Base-by-base conservation (phyloP, 2,329 filamentous ascomycete genomes). In the Dothidotthia symphoricarpi region DNA sequence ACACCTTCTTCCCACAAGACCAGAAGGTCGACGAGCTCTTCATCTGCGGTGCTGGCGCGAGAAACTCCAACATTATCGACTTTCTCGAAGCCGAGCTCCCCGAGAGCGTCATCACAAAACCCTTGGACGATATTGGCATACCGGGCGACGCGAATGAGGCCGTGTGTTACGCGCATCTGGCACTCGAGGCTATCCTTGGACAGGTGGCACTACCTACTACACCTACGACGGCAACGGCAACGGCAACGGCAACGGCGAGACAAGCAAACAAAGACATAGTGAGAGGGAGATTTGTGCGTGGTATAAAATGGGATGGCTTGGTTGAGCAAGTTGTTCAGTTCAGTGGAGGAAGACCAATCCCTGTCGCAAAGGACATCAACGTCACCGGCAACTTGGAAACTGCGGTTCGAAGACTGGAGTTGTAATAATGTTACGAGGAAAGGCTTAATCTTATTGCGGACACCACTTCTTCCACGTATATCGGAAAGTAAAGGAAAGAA, bases 101-200 rank as follows among this genome's bases (percentile, higher is more conserved):
- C 72, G 11, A 63, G 68, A 25, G 71, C 72, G 2, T 68, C 64
- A 75, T 82, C 29, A 63, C 71, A 3, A 49, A 41, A 36, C 76
- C 77, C 69, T 65, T 82, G 6, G 76, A 81, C 46, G 76, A 76
- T 31, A 76, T 76, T 3, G 78, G 78, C 4, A 71, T 82, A 32
- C 75, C 76, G 0, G 74, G 64, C 1, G 74, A 72, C 24, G 78
- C 78, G 3, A 82, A 82, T 57, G 78, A 82, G 55, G 76, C 77
- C 4, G 69, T 79, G 34, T 77, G 73, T 1, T 81, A 82, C 53
- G 78, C 80, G 3, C 79, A 76, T 72, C 76, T 80, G 59, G 78
- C 73, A 3, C 76, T 82, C 71, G 77, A 82, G 54, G 75, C 77
- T 6, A 28, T 62, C 14, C 41, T 59, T 11, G 34, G 34, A 29